Evolutionary conservation across 2,329 filamentous ascomycete genomes (phyloP).

Genomic region (Botrytis hyacinthi): DNA sequence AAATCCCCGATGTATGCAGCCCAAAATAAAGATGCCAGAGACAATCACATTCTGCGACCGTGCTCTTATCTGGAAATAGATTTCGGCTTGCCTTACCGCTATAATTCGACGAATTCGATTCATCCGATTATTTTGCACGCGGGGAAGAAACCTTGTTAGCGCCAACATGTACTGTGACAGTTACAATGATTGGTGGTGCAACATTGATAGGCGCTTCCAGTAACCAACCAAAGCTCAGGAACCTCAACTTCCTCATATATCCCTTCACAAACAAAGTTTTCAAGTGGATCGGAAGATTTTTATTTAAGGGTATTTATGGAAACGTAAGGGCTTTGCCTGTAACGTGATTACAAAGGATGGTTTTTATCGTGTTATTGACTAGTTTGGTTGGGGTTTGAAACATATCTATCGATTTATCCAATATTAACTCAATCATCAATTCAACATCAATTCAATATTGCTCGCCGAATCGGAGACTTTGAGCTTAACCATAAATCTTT

Average conservation of each 20-base stretch:
- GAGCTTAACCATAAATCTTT: neutral
- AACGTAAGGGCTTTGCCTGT: conserved; percentile 7
- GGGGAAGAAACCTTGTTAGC: conserved; percentile 21
- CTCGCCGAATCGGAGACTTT: conserved; percentile 6
- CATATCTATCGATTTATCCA: conserved; percentile 10
- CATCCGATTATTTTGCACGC: conserved; percentile 18
- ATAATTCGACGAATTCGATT: conserved; percentile 7
- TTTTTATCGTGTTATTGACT: conserved; percentile 8
- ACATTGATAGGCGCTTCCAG: conserved; percentile 5
- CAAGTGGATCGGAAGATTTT: conserved; percentile 14
- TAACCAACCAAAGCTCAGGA: conserved; percentile 17
- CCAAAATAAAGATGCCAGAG: conserved; percentile 19
- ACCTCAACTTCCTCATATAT: neutral
- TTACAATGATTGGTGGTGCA: conserved; percentile 15
- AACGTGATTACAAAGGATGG: conserved; percentile 1
- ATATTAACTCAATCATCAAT: neutral
- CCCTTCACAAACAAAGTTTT: neutral
- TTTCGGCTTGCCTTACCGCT: conserved; percentile 4
- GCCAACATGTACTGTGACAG: conserved; percentile 21
- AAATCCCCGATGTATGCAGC: conserved; percentile 12
- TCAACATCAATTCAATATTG: neutral
- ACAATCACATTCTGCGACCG: conserved; percentile 10
- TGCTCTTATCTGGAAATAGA: conserved; percentile 20
- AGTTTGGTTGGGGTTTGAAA: conserved; percentile 15
- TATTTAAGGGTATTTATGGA: conserved; percentile 13